Conservation (phyloP, 2,329 filamentous ascomycete genomes). For the Claviceps maximensis region DNA sequence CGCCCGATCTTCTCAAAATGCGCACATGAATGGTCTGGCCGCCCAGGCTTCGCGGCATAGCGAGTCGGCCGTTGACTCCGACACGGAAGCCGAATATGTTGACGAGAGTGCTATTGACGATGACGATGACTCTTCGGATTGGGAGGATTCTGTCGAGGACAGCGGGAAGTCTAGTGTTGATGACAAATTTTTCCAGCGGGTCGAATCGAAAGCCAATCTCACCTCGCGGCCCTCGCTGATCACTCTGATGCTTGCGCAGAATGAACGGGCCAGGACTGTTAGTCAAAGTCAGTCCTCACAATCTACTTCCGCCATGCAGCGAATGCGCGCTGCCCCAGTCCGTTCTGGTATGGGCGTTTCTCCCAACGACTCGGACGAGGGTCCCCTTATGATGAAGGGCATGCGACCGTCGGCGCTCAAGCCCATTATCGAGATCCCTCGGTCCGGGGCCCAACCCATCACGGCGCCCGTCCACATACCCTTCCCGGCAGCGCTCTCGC, state of each 20-base stretch:
- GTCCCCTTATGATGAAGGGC: conserved; percentile 52
- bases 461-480: conserved; percentile 51
- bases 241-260: conserved; percentile 73
- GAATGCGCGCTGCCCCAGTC: conserved; percentile 38
- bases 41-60: conserved; percentile 49
- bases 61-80: conserved; percentile 19
- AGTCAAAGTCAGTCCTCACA: conserved; percentile 45
- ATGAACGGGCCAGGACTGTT: conserved; percentile 55
- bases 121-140: conserved; percentile 48
- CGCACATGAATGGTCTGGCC: conserved; percentile 67
- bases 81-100: conserved; percentile 48
- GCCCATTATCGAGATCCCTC: conserved; percentile 48
- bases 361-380: conserved; percentile 47
- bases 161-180: conserved; percentile 74
- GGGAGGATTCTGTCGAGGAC: conserved; percentile 60
- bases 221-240: conserved; percentile 79
- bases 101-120: conserved; percentile 75
- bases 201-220: conserved; percentile 76
- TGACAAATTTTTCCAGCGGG: conserved; percentile 75
- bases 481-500: conserved; percentile 69
- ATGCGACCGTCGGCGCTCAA: conserved; percentile 35
- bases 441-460: conserved; percentile 64
- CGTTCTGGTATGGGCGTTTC: conserved; percentile 32
- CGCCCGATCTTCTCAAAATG: conserved; percentile 23
- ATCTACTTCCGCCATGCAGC: conserved; percentile 54